Evolutionary conservation across 495 filamentous ascomycete species (phyloP), one percentile per base, ranked within the genome.

Genomic region (Penicillium bovifimosum): DNA sequence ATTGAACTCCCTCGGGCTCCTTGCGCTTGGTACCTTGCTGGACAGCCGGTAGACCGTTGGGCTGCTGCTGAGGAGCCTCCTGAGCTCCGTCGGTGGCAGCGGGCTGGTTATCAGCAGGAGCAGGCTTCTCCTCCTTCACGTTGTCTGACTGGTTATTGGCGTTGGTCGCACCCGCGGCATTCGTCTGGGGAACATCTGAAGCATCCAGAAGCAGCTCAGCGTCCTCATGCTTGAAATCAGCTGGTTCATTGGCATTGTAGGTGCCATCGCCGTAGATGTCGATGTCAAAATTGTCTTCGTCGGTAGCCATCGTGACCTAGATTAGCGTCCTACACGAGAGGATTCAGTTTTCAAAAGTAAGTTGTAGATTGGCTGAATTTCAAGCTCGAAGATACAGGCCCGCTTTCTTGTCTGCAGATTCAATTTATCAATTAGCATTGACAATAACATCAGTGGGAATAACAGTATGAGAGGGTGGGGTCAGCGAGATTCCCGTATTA

Each of bases 251-350:
- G 47, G 62, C 62, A 53, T 66, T 74, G 52, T 70, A 72, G 51
- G 79, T 77, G 49, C 85, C 84, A 66, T 96, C 87, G 55, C 90
- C 92, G 68, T 96, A 96, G 71, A 96, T 91, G 69, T 97, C 95
- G 79, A 96, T 95, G 67, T 97, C 93, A 78, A 96, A 97, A 63
- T 95, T 91, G 71, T 93, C 87, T 71, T 95, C 88, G 62, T 85
- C 82, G 53, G 72, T 69, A 59, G 87, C 88, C 88, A 92, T 92
- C 53, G 61, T 80, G 73, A 59, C 53, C 61, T 67, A 69, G 41
- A 47, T 63, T 59, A 38, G 40, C 48, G 33, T 41, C 32, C 48
- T 34, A 43, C 47, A 6, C 41, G 20, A 42, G 31, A 14, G 44
- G 56, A 31, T 42, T 49, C 50, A 42, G 27, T 36, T 56, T 36